A percentile compares a stretch with the other conserved stretches of the same genome.
Evolutionary conservation across 441 rosid genomes (phyloP).

Genomic region (Iberis amara): DNA sequence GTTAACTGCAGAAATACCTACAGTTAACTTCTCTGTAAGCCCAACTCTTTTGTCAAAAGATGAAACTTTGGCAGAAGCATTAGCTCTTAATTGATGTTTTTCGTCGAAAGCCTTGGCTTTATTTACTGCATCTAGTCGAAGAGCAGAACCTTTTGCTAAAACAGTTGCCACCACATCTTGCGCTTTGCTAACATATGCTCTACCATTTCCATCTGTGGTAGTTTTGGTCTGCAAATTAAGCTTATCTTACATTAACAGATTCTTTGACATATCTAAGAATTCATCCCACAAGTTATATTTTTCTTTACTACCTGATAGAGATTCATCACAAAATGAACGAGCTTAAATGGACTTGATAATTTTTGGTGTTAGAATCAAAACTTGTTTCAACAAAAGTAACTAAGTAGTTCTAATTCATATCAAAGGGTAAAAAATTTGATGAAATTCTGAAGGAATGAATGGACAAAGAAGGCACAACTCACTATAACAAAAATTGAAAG

Average conservation of each 20-base stretch:
- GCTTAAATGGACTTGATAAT: too few relatives aligned
- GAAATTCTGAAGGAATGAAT: too few relatives aligned
- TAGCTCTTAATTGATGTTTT: constrained; percentile 75
- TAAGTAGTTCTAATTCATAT: too few relatives aligned
- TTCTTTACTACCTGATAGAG: too few relatives aligned
- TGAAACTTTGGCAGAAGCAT: constrained; percentile 78
- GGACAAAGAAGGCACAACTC: too few relatives aligned
- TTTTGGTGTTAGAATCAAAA: too few relatives aligned
- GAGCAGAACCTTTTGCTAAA: constrained; percentile 82
- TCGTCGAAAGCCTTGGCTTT: constrained; percentile 94
- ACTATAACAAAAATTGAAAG: too few relatives aligned
- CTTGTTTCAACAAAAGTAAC: too few relatives aligned
- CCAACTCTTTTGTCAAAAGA: constrained; percentile 80
- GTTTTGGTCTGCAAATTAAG: constrained; percentile 41
- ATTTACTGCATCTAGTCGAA: constrained; percentile 84
- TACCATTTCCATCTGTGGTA: constrained; percentile 45
- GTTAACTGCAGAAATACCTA: constrained; percentile 85
- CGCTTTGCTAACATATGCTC: constrained; percentile 71
- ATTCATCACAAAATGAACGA: too few relatives aligned
- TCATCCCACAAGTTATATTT: not conserved
- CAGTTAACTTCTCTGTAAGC: constrained; percentile 74
- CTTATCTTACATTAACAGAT: not conserved
- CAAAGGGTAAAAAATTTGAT: too few relatives aligned
- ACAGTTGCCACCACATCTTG: constrained; percentile 77
- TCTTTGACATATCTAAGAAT: not conserved